Percentiles rank a stretch among this genome's conserved stretches.
These are phyloP conservation scores for Linnemannia zychae DNA, from an alignment of 192 early-diverging fungal species.

Conservation along the genomic window DNA sequence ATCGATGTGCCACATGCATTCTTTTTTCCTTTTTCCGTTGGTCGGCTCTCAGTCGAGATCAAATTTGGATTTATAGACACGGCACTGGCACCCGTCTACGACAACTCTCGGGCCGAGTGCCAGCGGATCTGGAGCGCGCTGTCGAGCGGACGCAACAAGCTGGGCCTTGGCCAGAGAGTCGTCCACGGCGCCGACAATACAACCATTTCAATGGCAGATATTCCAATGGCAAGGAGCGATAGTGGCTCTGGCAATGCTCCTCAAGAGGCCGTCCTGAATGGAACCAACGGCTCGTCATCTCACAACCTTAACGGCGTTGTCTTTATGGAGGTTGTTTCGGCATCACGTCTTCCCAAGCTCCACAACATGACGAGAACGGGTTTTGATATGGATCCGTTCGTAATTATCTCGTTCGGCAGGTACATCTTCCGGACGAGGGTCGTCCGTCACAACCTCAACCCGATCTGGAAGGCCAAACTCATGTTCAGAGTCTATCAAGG, in stretches of 20 bases:
- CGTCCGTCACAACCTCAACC: constrained; percentile 76
- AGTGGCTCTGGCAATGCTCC: not conserved
- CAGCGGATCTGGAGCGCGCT: constrained; percentile 24
- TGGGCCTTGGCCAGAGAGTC: constrained; percentile 33
- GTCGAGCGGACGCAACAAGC: constrained; percentile 14
- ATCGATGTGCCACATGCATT: not conserved
- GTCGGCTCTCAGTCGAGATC: constrained; percentile 28
- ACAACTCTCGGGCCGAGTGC: constrained; percentile 29
- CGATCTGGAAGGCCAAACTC: constrained; percentile 82
- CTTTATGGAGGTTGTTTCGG: constrained; percentile 64
- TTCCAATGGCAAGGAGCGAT: constrained; percentile 31
- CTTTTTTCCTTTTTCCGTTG: constrained; percentile 7
- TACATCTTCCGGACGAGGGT: constrained; percentile 79
- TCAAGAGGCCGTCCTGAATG: constrained; percentile 17
- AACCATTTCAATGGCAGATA: constrained; percentile 30
- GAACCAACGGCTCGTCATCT: constrained; percentile 8
- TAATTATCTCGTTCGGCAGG: constrained; percentile 76
- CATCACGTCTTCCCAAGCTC: constrained; percentile 59
- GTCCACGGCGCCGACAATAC: constrained; percentile 11
- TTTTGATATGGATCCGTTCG: constrained; percentile 89
- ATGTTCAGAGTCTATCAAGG: constrained; percentile 67
- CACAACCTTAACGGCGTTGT: constrained; percentile 60
- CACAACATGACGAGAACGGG: constrained; percentile 63
- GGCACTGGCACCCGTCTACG: constrained; percentile 15
- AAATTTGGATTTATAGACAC: constrained; percentile 50